Evolutionary conservation across 768 basidiomycete species (phyloP), one percentile per base, ranked within the genome.

Genomic region (Lentinus brumalis): DNA sequence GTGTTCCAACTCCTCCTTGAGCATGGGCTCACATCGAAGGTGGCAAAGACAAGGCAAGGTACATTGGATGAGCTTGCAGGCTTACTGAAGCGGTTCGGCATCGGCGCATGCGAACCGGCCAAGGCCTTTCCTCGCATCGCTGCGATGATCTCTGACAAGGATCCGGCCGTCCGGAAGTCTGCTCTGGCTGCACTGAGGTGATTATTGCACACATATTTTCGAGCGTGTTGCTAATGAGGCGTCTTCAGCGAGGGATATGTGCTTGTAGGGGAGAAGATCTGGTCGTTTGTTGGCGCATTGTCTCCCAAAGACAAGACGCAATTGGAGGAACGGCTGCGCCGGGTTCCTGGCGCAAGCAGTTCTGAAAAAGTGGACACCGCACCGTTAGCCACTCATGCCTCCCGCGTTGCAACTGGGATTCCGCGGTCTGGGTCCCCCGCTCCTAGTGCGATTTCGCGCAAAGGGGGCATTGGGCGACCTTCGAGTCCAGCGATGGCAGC

Each of bases 281-380:
- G 91, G 92, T 76, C 82, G 11, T 74, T 89, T 10, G 90, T 94
- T 46, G 92, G 92, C 1, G 66, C 80, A 9, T 77, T 97, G 31
- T 83, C 88, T 47, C 78, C 90, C 5, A 96, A 96, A 73, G 94
- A 96, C 69, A 94, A 91, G 69, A 94, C 93, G 9, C 92, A 95
- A 68, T 82, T 97, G 32, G 94, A 96, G 73, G 95, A 96, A 69
- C 84, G 93, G 8, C 76, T 97, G 31, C 88, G 91, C 49, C 88
- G 92, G 38, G 85, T 93, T n/a, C 78, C 87, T 32, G 88, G 88
- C 6, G 85, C 89, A 35, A 84, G 83, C 65, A 77, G 76, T 31
- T 81, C 80, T 30, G 72, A 71, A 44, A 78, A 72, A 21, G 76
- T 79, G 21, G 69, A 77, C 12, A 69, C 76, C 11, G 75, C 80